Evolutionary conservation across 768 basidiomycete genomes (phyloP).

Genomic region (Lepiota venenata): DNA sequence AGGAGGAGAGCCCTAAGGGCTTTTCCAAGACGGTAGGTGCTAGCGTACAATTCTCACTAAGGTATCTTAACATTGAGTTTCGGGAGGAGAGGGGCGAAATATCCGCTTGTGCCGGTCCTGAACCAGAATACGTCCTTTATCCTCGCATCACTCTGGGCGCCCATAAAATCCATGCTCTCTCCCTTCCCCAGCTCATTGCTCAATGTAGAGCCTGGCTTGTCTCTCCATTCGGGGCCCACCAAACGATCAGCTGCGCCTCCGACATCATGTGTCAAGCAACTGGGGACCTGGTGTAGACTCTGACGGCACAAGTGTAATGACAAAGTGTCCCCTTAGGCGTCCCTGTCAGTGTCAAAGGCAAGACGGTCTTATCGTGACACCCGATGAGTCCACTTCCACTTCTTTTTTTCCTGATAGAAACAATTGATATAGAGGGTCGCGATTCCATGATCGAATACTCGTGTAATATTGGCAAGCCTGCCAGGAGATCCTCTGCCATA

Average conservation of each 20-base stretch:
- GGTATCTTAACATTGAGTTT: too few relatives aligned
- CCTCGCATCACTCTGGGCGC: too few relatives aligned
- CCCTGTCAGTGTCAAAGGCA: conserved; percentile 68
- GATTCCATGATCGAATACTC: conserved; percentile 65
- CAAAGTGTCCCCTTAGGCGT: conserved; percentile 56
- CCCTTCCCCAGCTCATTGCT: conserved; percentile 43
- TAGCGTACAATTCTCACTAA: too few relatives aligned
- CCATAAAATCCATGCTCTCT: conserved; percentile 46
- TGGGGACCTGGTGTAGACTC: conserved; percentile 37
- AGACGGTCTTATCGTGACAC: conserved; percentile 9
- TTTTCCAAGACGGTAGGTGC: too few relatives aligned
- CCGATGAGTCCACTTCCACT: neutral
- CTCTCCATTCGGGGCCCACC: conserved; percentile 52
- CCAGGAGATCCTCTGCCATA: conserved; percentile 44
- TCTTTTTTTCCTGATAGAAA: conserved; percentile 26
- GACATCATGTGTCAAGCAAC: conserved; percentile 57
- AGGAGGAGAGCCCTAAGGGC: too few relatives aligned
- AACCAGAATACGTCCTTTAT: too few relatives aligned
- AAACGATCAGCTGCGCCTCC: conserved; percentile 62
- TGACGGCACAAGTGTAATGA: conserved; percentile 19
- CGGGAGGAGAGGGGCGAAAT: too few relatives aligned
- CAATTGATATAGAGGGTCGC: conserved; percentile 48
- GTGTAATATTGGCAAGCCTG: conserved; percentile 41
- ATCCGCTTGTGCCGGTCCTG: too few relatives aligned
- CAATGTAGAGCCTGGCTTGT: too few relatives aligned